Conservation (phyloP, 192 early-diverging fungal genomes). For the Linnemannia zychae region DNA sequence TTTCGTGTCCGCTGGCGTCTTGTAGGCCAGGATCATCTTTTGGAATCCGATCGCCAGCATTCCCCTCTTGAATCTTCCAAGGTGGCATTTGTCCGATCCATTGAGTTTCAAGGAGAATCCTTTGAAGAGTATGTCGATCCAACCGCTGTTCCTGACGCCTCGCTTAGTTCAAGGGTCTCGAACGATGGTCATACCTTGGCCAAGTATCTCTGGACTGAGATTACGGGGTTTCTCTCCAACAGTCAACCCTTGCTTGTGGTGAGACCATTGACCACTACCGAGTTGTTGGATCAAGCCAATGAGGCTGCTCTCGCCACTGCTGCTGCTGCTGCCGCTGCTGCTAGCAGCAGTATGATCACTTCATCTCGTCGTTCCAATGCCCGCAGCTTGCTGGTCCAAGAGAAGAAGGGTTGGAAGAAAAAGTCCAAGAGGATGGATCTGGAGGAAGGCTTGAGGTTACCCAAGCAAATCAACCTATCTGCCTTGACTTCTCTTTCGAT, state of each 20-base stretch:
- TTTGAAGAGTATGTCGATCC: constrained; percentile 52
- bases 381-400: neutral
- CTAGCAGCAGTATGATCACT: neutral
- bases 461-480: constrained; percentile 26
- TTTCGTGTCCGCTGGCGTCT: constrained; percentile 39
- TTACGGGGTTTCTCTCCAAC: constrained; percentile 26
- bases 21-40: neutral
- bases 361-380: neutral
- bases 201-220: constrained; percentile 31
- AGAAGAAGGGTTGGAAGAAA: neutral
- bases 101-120: constrained; percentile 43
- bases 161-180: neutral
- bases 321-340: neutral
- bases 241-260: constrained; percentile 37
- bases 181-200: constrained; percentile 4
- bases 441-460: constrained; percentile 27
- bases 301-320: neutral
- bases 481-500: constrained; percentile 25
- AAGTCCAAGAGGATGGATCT: constrained; percentile 37
- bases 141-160: constrained; percentile 10
- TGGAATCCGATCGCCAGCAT: neutral
- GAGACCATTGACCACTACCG: constrained; percentile 19
- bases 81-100: neutral
- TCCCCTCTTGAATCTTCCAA: neutral
- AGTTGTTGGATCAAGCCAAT: neutral